These are phyloP conservation scores for Antrodiella citrinella DNA, from an alignment of 768 basidiomycete genomes.

Conservation along the genomic window DNA sequence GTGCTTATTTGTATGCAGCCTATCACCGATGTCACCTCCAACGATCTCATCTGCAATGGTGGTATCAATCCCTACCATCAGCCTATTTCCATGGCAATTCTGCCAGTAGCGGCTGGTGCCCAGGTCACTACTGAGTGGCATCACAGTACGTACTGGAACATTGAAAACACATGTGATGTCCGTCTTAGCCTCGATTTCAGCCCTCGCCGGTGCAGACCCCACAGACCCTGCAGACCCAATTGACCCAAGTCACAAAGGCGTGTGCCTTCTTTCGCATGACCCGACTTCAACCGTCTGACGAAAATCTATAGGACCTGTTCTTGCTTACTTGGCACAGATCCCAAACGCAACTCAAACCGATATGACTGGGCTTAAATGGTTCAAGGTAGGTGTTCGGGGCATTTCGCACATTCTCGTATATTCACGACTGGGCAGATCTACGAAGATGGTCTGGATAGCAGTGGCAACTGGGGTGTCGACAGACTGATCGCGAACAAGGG, in stretches of 20 bases:
- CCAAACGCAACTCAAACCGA: conserved; percentile 34
- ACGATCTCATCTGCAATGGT: conserved; percentile 51
- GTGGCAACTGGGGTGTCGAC: conserved; percentile 38
- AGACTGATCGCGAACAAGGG: conserved; percentile 40
- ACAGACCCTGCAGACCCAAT: conserved; percentile 41
- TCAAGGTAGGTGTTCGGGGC: no score
- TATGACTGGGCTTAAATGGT: conserved; percentile 44
- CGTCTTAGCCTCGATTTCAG: no score
- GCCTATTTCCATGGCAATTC: conserved; percentile 9
- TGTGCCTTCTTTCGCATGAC: conserved; percentile 29
- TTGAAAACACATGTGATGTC: not conserved
- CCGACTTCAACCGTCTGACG: not conserved
- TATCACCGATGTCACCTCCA: conserved; percentile 48
- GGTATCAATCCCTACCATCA: conserved; percentile 26
- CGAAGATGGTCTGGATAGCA: conserved; percentile 32
- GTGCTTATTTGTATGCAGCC: conserved; percentile 26
- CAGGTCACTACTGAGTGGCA: conserved; percentile 47
- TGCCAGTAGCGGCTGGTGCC: conserved; percentile 40
- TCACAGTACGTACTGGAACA: conserved; percentile 27
- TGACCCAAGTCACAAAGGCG: conserved; percentile 42
- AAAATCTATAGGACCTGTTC: conserved; percentile 9
- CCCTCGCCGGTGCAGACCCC: conserved; percentile 34
- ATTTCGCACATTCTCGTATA: conserved; percentile 9
- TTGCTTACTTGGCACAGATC: conserved; percentile 22
- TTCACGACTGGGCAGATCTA: no score